Base-by-base conservation (phyloP, 371 early-diverging fungal species). In the Rhizopus arrhizus region DNA sequence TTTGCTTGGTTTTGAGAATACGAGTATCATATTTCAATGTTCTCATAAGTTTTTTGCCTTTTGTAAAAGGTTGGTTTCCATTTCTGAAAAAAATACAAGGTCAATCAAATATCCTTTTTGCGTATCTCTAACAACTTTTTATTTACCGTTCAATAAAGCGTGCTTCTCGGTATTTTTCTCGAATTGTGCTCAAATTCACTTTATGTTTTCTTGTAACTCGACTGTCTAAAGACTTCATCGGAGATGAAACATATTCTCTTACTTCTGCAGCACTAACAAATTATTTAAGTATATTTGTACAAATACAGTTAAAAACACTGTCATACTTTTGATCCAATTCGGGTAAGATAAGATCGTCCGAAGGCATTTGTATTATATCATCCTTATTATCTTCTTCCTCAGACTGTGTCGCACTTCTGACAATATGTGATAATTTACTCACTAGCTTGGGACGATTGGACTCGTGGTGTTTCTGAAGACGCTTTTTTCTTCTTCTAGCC, bases 251-350 rank as follows among this genome's bases (percentile, higher is more conserved):
- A 43, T 60, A 70, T 28, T 50, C 60, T 55, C 59, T 63, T 2
- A 70, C 66, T 61, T 70, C 70, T 54, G 60, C 67, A 16, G 70
- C 70, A 47, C 70, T 74, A 57, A 36, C 35, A 32, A 49, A 43
- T 47, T 33, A 15, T 36, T 33, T 54, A 52, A n/a, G 47, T 22
- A 35, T 45, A 43, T 13, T 9, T 47, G 12, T 22, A 8, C 15
- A 31, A 33, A 35, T 29, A 49, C 9, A 29, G 50, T 32, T n/a
- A 28, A 38, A 60, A 54, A 53, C 10, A 50, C 50, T 46, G 16
- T 42, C 56, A 60, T 73, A 77, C 80, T 62, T 71, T 61, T 75
- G 80, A 61, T 80, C 77, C 29, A 80, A 56, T 43, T 73, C 74
- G 11, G 77, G 77, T 56, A 80, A 66, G 38, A 80, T 75, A 16